A percentile compares a stretch with the other conserved stretches of the same genome.
These are phyloP conservation scores for Hansfordia pulvinata DNA, from an alignment of 2,329 filamentous ascomycete species.

Conservation along the genomic window DNA sequence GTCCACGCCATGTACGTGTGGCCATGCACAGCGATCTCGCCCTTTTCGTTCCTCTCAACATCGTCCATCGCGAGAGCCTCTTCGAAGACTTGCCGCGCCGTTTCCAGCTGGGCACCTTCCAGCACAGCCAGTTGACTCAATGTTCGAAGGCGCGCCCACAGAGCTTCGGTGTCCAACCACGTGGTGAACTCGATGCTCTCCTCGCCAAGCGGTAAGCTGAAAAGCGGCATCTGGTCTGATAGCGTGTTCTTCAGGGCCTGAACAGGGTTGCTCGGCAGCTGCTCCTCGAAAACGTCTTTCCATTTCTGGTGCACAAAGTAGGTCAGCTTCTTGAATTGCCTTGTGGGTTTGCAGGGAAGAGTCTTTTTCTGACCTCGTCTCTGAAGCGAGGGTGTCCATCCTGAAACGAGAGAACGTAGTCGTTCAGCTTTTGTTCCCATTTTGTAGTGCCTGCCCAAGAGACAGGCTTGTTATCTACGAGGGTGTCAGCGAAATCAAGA, in stretches of 20 bases:
- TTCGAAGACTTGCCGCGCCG: conserved; percentile 36
- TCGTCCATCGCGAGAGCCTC: conserved; percentile 36
- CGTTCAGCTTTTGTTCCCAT: conserved; percentile 51
- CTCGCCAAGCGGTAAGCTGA: conserved; percentile 48
- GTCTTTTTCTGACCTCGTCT: conserved; percentile 23
- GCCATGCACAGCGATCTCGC: conserved; percentile 51
- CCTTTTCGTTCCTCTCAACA: conserved; percentile 43
- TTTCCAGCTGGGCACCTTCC: conserved; percentile 30
- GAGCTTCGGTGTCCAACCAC: conserved; percentile 40
- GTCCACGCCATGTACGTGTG: conserved; percentile 52
- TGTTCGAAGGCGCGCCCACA: conserved; percentile 53
- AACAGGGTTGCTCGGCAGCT: conserved; percentile 37
- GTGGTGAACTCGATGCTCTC: conserved; percentile 41
- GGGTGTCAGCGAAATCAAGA: background rate
- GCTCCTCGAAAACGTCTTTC: conserved; percentile 49
- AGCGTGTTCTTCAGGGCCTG: conserved; percentile 31
- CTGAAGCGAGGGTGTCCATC: conserved; percentile 54
- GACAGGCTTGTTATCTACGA: conserved; percentile 47
- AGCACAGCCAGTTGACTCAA: conserved; percentile 55
- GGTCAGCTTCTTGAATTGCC: conserved; percentile 1
- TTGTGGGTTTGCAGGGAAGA: too few species aligned
- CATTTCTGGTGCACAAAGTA: conserved; percentile 28
- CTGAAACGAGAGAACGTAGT: conserved; percentile 38
- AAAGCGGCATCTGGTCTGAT: conserved; percentile 27
- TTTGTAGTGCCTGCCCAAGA: conserved; percentile 37